Evolutionary conservation across 805 yeast species (phyloP).

Genomic region (Candida andamanensis): DNA sequence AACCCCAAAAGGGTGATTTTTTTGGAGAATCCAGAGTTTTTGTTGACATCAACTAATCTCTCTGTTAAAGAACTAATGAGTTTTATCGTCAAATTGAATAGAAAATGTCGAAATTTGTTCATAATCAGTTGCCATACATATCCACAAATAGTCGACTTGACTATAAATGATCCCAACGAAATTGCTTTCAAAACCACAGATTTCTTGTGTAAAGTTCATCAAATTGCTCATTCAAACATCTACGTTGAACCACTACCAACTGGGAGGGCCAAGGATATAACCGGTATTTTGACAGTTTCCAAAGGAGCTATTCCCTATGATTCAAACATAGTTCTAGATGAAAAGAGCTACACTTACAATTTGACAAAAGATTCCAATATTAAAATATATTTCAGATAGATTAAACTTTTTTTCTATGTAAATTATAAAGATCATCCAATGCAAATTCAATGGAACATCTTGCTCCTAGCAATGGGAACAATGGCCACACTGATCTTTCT

Average conservation of each 20-base stretch:
- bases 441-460: slow-evolving; percentile 88
- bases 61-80: slow-evolving; percentile 29
- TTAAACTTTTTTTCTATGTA: slow-evolving; percentile 27
- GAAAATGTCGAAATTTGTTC: slow-evolving; percentile 26
- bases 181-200: slow-evolving; percentile 42
- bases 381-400: slow-evolving; percentile 40
- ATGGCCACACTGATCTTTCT: slow-evolving; percentile 90
- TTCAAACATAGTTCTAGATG: slow-evolving; percentile 29
- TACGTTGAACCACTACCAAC: slow-evolving; percentile 64
- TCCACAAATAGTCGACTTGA: slow-evolving; percentile 28
- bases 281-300: slow-evolving; percentile 63
- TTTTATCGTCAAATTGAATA: slow-evolving; percentile 29
- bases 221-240: slow-evolving; percentile 49
- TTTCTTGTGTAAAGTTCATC: slow-evolving; percentile 43
- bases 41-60: slow-evolving; percentile 39
- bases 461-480: slow-evolving; percentile 76
- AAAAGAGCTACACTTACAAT: slow-evolving; percentile 60
- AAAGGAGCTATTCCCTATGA: slow-evolving; percentile 46
- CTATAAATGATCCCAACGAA: slow-evolving; percentile 10
- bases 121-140: slow-evolving; percentile 35
- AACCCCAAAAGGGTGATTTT: slow-evolving; percentile 24
- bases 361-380: slow-evolving; percentile 50
- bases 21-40: slow-evolving; percentile 44
- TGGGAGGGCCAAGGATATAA: slow-evolving; percentile 77
- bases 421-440: slow-evolving; percentile 65